Evolutionary conservation across 768 basidiomycete genomes (phyloP), one percentile per base, ranked within the genome.

Genomic region (Cystofilobasidium bisporidii): DNA sequence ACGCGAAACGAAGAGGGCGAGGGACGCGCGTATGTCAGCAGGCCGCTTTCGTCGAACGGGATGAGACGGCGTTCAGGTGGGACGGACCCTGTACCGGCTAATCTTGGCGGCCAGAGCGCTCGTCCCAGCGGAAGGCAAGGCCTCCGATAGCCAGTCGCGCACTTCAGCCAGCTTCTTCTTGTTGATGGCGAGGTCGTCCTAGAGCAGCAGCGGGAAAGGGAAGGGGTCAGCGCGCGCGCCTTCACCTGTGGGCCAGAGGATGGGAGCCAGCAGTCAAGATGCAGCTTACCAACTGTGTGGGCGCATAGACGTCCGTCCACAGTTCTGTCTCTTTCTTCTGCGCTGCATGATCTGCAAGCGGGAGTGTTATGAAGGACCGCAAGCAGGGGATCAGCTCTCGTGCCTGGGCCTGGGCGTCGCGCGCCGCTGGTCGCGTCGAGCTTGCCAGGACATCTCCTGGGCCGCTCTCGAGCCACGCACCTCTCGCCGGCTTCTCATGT

Each of bases 71-170:
- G 59, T 57, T 15, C 62, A 15, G 10, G n/a, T 33, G 43, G 14
- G 58, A 80, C 85, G 43, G 70, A 91, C 90, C 26, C 89, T 81
- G 74, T 91, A 91, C 73, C 86, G 89, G 41, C 79, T 80, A 55
- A 87, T 73, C 71, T 82, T 85, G 3, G 58, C n/a, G 8, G 55
- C 50, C 50, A 38, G 45, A 50, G 38, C 5, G 55, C 53, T 26
- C 26, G 40, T n/a, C 18, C 8, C 30, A 65, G 67, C 36, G 63
- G 61, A 9, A n/a, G 65, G 70, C 22, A 71, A 41, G 0, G 74
- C 73, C 61, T 75, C 75, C 17, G 48, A 26, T 36, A 76, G 70
- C 74, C 74, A 76, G 20, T 56, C 63, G 24, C 71, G 45, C 4
- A 76, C 76, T 57, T 79, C 77, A 53, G 72, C 70, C 14, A 79